Evolutionary conservation across 1,139 yeast species (phyloP), one percentile per base, ranked within the genome.

Genomic region (Lodderomyces jiufengensis): DNA sequence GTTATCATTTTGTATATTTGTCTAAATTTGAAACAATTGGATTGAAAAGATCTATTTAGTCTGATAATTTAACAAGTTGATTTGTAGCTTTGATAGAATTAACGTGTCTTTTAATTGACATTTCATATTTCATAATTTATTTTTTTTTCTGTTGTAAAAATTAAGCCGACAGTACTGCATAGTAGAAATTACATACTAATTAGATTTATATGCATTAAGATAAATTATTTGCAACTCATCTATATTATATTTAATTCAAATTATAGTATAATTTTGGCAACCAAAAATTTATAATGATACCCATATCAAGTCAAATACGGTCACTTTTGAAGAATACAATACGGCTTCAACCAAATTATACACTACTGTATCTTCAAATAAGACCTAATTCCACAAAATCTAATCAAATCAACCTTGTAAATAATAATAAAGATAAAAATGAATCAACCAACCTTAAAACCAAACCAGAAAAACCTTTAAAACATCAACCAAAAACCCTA

Each of bases 1-100:
- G 84, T 70, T 52, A 88, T 88, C 96, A 87, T 88, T 31, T 22
- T 27, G 5, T 13, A 16, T 28, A 5, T 24, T 24, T 5, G 26
- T n/a, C 10, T 8, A 22, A 22, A 10, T 8, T 8, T 22, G 24
- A 22, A 22, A 22, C 24, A 8, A 10, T 22, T 8, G 10, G 10
- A 8, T 10, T 8, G 29, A 22, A 22, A 22, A 10, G 24, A 22
- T n/a, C n/a, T n/a, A n/a, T n/a, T n/a, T n/a, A n/a, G n/a, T n/a
- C n/a, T n/a, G n/a, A n/a, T n/a, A n/a, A n/a, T n/a, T n/a, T n/a
- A n/a, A n/a, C n/a, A n/a, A n/a, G n/a, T n/a, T n/a, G n/a, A n/a
- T n/a, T n/a, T n/a, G n/a, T n/a, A n/a, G n/a, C n/a, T n/a, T n/a
- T n/a, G n/a, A n/a, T n/a, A n/a, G n/a, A n/a, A n/a, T n/a, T n/a